These are phyloP conservation scores for Cladosporium sp. DNA, from an alignment of 2,329 filamentous ascomycete species.

Conservation along the genomic window DNA sequence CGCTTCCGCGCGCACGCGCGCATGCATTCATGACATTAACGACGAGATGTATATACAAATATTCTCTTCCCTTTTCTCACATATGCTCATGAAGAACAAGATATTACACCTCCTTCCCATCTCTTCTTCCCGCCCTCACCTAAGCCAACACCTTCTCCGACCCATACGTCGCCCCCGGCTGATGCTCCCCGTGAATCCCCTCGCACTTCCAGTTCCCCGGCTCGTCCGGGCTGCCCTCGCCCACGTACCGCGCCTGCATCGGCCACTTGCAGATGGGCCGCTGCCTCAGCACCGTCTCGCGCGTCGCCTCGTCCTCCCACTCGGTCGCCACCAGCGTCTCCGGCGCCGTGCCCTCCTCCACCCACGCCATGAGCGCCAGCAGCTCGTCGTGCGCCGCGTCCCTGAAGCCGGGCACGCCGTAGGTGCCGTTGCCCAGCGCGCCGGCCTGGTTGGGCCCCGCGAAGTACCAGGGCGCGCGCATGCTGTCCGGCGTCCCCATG, in stretches of 20 bases:
- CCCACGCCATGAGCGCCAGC: constrained; percentile 34
- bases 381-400: constrained; percentile 32
- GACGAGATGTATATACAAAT: background rate
- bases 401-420: constrained; percentile 28
- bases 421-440: constrained; percentile 14
- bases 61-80: background rate
- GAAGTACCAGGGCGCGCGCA: constrained; percentile 43
- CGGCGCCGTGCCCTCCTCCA: constrained; percentile 33
- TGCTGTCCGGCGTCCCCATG: constrained; percentile 27
- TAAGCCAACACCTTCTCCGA: background rate
- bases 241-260: constrained; percentile 24
- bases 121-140: background rate
- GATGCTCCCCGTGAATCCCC: background rate
- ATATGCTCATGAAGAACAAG: background rate
- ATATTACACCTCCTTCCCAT: background rate
- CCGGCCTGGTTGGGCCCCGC: constrained; percentile 33
- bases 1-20: no score
- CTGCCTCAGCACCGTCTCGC: constrained; percentile 29
- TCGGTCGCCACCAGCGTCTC: constrained; percentile 33
- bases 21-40: no score
- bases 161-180: background rate
- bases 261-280: constrained; percentile 32
- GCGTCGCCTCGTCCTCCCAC: constrained; percentile 27
- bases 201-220: constrained; percentile 28
- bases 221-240: constrained; percentile 23